These are phyloP conservation scores for Phaeoacremonium minimum DNA, from an alignment of 2,329 filamentous ascomycete species.

Conservation along the genomic window DNA sequence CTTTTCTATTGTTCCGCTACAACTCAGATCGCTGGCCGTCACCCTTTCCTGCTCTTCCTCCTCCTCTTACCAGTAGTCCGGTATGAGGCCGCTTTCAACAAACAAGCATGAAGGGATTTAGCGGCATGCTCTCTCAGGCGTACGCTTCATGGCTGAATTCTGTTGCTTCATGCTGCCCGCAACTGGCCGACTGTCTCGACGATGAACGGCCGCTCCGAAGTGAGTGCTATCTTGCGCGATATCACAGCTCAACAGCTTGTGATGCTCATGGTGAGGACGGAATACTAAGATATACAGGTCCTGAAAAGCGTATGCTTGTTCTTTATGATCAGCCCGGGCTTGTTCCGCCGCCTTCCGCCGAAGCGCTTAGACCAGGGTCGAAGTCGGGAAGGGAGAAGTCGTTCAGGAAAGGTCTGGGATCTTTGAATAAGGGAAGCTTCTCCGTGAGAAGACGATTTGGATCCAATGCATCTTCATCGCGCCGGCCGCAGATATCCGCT, in stretches of 20 bases:
- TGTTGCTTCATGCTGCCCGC: conserved; percentile 39
- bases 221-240: too few relatives aligned
- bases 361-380: conserved; percentile 15
- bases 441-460: conserved; percentile 41
- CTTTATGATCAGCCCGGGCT: conserved; percentile 32
- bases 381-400: conserved; percentile 21
- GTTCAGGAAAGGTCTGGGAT: conserved; percentile 32
- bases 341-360: conserved; percentile 24
- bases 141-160: conserved; percentile 43
- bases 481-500: conserved; percentile 52
- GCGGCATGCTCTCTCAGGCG: conserved; percentile 34
- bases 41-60: conserved; percentile 10
- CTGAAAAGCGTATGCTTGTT: conserved; percentile 27
- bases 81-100: conserved; percentile 9
- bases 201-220: conserved; percentile 27
- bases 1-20: conserved; percentile 7
- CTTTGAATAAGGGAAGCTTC: conserved; percentile 18
- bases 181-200: conserved; percentile 28
- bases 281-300: conserved; percentile 17
- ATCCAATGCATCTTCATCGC: conserved; percentile 39
- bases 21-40: conserved; percentile 18
- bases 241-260: conserved; percentile 19
- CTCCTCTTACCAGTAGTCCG: conserved; percentile 5
- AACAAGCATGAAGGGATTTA: conserved; percentile 16
- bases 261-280: conserved; percentile 1